Base-by-base conservation (phyloP, 2,329 filamentous ascomycete species). In the Calonectria pseudoturangicola region DNA sequence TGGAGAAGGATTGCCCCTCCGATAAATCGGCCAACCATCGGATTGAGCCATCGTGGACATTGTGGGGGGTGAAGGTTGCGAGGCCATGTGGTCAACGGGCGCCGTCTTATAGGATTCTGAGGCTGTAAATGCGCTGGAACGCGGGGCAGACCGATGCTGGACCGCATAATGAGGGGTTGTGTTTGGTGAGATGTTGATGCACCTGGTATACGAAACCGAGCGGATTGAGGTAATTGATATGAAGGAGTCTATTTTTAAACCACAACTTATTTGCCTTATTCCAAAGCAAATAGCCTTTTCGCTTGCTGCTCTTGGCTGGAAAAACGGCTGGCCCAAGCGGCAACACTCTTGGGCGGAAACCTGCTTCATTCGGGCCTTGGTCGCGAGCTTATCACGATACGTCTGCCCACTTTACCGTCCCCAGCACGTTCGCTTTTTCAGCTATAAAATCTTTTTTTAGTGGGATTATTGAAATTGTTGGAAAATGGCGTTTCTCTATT, bases 1-100 rank as follows among this genome's bases (percentile, higher is more conserved):
- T 73, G 48, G 21, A 27, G 56, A 39, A 28, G 66, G 68, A 65
- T 45, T 66, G 60, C 27, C 13, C 33, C 58, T 72, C 69, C 72
- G 72, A 72, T 30, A 10, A 39, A 48, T 36, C 58, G 60, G 58
- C 56, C 51, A 39, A 54, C 47, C n/a, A 43, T 63, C 27, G n/a
- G n/a, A 45, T 66, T 30, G 28, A 15, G 64, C 21, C 28, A 25
- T 66, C 21, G 33, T 47, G 58, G 21, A 45, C 13, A 15, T 48
- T 54, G 47, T 21, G 7, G 41, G 25, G 25, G 21, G 54, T 33
- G 39, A 39, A 41, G 12, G 21, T 64, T 47, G 47, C n/a, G 39
- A 5, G 15, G 13, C 21, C 12, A 47, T 47, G 21, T 60, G 33
- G 54, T 41, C 33, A 60, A 60, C 25, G 18, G 50, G 50, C 16